Conservation (phyloP, 768 basidiomycete genomes). For the Tylopilus vinaceipallidus region DNA sequence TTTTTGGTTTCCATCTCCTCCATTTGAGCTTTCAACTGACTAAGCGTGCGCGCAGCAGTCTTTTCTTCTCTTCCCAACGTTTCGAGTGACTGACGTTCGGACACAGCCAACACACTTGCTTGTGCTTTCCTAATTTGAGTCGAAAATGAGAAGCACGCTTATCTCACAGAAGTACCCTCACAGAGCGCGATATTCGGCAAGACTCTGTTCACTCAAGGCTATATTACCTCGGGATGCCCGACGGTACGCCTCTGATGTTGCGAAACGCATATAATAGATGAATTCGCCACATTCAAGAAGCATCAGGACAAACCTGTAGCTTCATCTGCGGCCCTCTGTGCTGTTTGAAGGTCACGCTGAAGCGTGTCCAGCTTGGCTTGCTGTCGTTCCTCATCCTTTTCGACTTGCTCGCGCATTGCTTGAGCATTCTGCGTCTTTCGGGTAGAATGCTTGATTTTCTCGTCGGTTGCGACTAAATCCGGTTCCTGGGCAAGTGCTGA, state of each 20-base stretch:
- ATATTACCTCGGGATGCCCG: conserved; percentile 71
- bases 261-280: conserved; percentile 10
- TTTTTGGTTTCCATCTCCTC: conserved; percentile 61
- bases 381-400: conserved; percentile 54
- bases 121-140: conserved; percentile 60
- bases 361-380: conserved; percentile 52
- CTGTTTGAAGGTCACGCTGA: conserved; percentile 62
- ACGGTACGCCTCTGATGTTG: conserved; percentile 63
- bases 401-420: conserved; percentile 60
- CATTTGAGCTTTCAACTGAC: conserved; percentile 66
- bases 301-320: conserved; percentile 62
- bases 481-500: conserved; percentile 60
- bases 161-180: conserved; percentile 6
- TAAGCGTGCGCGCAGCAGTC: conserved; percentile 58
- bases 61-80: conserved; percentile 81
- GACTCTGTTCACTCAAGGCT: conserved; percentile 76
- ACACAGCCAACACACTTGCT: conserved; percentile 76
- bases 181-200: conserved; percentile 69
- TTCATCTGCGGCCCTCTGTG: conserved; percentile 66
- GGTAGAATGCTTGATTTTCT: conserved; percentile 82
- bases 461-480: conserved; percentile 77
- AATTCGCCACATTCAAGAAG: background rate
- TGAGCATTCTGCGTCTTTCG: conserved; percentile 74
- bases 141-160: conserved; percentile 2
- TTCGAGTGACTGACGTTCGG: conserved; percentile 86